Evolutionary conservation across 306 rosid species (phyloP).

Genomic region (Vigna unguiculata): DNA sequence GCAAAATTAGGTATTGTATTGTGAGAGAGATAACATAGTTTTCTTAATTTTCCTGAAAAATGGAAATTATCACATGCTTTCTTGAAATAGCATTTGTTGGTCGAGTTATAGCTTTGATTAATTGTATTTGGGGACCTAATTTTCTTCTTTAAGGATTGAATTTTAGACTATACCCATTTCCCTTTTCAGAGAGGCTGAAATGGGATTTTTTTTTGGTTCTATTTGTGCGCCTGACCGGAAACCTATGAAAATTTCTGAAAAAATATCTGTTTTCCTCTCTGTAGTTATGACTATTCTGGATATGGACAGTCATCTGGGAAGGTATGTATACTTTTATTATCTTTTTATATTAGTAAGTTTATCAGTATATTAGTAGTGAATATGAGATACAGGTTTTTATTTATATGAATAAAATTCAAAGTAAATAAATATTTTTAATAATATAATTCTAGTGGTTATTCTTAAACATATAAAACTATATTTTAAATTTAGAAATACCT

Average conservation of each 20-base stretch:
- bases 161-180: not conserved
- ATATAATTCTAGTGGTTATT: not conserved
- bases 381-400: not conserved
- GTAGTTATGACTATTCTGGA: slow-evolving; percentile 40
- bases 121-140: not conserved
- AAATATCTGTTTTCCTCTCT: not conserved
- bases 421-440: too few relatives aligned
- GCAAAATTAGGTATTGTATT: not conserved
- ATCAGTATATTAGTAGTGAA: not conserved
- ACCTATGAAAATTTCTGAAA: slow-evolving; percentile 3
- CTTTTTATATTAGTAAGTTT: not conserved
- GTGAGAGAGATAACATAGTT: not conserved
- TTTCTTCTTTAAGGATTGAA: not conserved
- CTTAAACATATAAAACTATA: not conserved
- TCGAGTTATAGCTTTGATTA: not conserved
- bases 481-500: not conserved
- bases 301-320: slow-evolving; percentile 35
- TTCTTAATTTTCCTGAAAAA: not conserved
- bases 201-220: not conserved
- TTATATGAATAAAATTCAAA: not conserved
- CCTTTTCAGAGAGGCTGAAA: not conserved
- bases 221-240: not conserved
- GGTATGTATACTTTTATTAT: slow-evolving; percentile 8
- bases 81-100: not conserved
- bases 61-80: not conserved